These are phyloP conservation scores for Phoma sp. DNA, from an alignment of 2,329 filamentous ascomycete genomes.

Conservation along the genomic window DNA sequence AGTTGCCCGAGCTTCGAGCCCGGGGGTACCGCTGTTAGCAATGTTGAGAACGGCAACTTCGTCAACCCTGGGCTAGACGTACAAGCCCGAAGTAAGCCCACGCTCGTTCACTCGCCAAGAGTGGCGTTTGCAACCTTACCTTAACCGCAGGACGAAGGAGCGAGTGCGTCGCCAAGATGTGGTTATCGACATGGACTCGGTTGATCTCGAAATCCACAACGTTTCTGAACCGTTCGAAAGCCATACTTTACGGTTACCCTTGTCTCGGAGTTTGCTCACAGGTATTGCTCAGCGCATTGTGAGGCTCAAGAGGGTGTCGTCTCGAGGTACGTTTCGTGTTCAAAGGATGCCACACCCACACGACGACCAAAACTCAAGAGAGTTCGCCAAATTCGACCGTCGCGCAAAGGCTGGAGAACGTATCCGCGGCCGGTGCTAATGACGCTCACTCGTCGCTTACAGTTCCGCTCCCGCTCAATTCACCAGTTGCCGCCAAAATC, in stretches of 20 bases:
- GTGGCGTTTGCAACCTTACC: constrained; percentile 2
- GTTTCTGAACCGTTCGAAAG: background rate
- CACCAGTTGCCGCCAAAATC: background rate
- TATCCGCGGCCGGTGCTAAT: constrained; percentile 16
- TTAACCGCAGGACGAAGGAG: background rate
- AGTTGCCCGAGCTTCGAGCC: constrained; percentile 1
- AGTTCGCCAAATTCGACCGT: constrained; percentile 2
- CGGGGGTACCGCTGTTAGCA: constrained; percentile 18
- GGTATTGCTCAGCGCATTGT: background rate
- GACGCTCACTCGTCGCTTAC: background rate
- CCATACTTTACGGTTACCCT: background rate
- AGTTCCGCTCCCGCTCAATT: background rate
- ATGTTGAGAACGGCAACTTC: constrained; percentile 5
- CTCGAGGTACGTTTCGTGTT: constrained; percentile 2
- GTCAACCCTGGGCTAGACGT: background rate
- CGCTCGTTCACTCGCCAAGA: constrained; percentile 6
- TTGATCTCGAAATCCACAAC: background rate
- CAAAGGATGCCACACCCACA: background rate
- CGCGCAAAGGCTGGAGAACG: constrained; percentile 5
- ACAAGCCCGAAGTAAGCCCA: background rate
- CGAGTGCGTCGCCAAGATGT: constrained; percentile 10
- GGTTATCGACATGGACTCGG: background rate
- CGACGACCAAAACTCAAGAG: constrained; percentile 2
- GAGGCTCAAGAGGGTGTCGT: constrained; percentile 9
- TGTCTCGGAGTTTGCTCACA: background rate